Evolutionary conservation across 495 filamentous ascomycete species (phyloP).

Genomic region (Corynascus novoguineensis): DNA sequence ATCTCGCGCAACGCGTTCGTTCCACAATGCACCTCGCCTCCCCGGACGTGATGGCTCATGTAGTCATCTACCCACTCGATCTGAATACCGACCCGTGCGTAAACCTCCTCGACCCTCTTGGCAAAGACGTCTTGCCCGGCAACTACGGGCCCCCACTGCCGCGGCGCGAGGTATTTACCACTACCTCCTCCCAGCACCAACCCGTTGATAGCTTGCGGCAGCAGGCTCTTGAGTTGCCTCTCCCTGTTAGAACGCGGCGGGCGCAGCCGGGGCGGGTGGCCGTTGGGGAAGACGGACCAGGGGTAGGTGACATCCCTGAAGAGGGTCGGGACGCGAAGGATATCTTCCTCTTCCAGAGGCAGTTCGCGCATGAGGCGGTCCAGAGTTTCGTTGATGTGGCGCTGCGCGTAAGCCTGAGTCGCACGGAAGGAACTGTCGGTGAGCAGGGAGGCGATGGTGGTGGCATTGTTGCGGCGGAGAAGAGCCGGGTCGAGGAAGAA

Average conservation of each 20-base stretch:
- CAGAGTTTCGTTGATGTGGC: background rate
- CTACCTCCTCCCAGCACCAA: constrained; percentile 1
- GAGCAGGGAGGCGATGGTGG: background rate
- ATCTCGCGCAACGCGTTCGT: constrained; percentile 5
- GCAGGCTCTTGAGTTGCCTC: background rate
- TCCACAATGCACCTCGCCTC: constrained; percentile 6
- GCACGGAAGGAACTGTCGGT: background rate
- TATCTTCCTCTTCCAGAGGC: background rate
- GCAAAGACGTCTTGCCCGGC: background rate
- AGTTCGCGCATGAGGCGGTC: background rate
- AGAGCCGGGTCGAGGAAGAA: background rate
- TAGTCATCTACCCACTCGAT: constrained; percentile 6
- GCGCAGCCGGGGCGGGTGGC: background rate
- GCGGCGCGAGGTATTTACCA: background rate
- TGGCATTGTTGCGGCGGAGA: background rate
- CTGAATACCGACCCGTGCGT: background rate
- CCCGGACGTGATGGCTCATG: constrained; percentile 9
- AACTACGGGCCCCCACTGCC: constrained; percentile 8
- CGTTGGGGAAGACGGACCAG: background rate
- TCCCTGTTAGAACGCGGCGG: background rate
- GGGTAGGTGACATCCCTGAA: constrained; percentile 5
- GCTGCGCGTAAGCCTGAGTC: constrained; percentile 1
- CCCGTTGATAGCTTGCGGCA: constrained; percentile 4
- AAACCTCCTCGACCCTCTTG: background rate
- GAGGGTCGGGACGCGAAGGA: constrained; percentile 2